phyloP scores from a whole-genome alignment of 805 yeast genomes.

The Teunomyces panamensis region DNA sequence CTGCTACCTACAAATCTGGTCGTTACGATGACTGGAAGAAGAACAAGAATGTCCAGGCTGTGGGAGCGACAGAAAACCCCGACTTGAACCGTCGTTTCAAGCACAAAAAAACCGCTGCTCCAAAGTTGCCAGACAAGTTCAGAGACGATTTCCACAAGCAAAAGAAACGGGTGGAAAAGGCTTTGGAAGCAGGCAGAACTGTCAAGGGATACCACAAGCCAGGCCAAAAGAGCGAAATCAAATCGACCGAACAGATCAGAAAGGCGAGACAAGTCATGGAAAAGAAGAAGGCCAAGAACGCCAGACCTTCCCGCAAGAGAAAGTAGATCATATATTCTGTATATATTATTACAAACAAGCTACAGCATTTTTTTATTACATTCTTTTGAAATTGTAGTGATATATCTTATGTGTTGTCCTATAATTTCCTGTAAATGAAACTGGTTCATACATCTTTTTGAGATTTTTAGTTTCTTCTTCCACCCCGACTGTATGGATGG shows the following conservation, averaged over 20 bases:
- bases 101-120: constrained; percentile 75
- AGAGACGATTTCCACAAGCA: constrained; percentile 85
- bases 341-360: background rate
- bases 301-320: constrained; percentile 49
- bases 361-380: background rate
- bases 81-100: constrained; percentile 48
- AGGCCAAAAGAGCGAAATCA: constrained; percentile 54
- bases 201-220: constrained; percentile 65
- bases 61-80: constrained; percentile 51
- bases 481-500: constrained; percentile 46
- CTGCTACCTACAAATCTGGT: constrained; percentile 90
- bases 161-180: constrained; percentile 76
- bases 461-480: constrained; percentile 16
- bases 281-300: constrained; percentile 78
- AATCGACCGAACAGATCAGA: constrained; percentile 70
- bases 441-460: background rate
- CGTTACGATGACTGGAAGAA: constrained; percentile 90
- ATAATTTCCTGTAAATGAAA: background rate
- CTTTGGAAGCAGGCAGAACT: constrained; percentile 66
- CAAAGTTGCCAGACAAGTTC: constrained; percentile 84
- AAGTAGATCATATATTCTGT: background rate
- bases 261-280: constrained; percentile 70
- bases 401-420: background rate
- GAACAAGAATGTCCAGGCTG: constrained; percentile 54
- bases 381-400: background rate